Percentiles rank a stretch among this genome's conserved stretches.
These are phyloP conservation scores for Boletus sp. DNA, from an alignment of 1,284 basidiomycete species.

Conservation along the genomic window DNA sequence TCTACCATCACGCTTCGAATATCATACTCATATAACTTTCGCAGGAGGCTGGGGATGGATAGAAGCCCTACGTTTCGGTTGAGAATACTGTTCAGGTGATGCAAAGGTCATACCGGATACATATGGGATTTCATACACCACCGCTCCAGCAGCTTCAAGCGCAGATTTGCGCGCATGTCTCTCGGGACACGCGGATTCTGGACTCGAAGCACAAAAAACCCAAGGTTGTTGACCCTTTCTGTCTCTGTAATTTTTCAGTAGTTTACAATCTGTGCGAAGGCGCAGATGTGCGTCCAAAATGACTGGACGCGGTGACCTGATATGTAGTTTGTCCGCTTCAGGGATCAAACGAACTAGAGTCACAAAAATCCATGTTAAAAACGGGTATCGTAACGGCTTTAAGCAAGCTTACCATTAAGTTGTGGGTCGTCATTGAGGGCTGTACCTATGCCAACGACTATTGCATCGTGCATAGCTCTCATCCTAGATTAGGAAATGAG, in stretches of 20 bases:
- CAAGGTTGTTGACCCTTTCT: conserved; percentile 71
- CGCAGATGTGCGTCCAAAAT: conserved; percentile 79
- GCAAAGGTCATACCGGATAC: conserved; percentile 27
- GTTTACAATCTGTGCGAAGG: conserved; percentile 64
- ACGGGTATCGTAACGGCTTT: background rate
- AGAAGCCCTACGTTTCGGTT: conserved; percentile 37
- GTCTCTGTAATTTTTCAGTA: conserved; percentile 63
- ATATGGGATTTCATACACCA: conserved; percentile 42
- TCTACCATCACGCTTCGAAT: conserved; percentile 90
- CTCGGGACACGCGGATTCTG: conserved; percentile 24
- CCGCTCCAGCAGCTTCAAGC: conserved; percentile 54
- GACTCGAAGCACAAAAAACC: conserved; percentile 53
- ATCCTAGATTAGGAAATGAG: conserved; percentile 48
- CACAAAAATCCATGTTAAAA: conserved; percentile 16
- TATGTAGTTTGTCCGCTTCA: conserved; percentile 31
- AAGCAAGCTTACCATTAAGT: conserved; percentile 68
- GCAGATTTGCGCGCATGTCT: conserved; percentile 40
- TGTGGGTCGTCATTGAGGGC: conserved; percentile 91
- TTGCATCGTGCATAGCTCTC: conserved; percentile 87
- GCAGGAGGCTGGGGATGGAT: conserved; percentile 50
- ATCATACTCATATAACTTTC: conserved; percentile 47
- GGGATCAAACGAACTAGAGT: conserved; percentile 48
- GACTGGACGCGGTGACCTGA: conserved; percentile 71
- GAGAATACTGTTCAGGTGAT: conserved; percentile 2
- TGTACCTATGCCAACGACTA: conserved; percentile 89